Conservation (phyloP, 257 asterid species). For the Forsythia viridissima region DNA sequence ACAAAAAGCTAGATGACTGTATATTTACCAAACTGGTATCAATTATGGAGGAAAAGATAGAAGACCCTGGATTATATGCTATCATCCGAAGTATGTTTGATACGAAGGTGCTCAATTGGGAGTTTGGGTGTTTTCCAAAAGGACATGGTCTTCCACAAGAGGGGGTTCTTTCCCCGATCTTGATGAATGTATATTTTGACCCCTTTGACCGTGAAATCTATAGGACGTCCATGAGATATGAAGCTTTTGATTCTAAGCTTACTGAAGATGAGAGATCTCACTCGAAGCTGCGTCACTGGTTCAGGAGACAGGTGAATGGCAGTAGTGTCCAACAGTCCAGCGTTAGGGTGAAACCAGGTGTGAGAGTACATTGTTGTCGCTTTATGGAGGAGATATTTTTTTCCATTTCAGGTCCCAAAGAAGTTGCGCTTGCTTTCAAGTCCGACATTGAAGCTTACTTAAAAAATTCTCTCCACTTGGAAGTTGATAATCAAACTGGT, state of each 20-base stretch:
- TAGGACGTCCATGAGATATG: conserved; percentile 80
- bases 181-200: conserved; percentile 86
- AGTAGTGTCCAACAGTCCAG: conserved; percentile 22
- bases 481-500: conserved; percentile 42
- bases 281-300: conserved; percentile 85
- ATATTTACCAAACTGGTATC: conserved; percentile 57
- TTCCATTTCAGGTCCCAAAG: conserved; percentile 75
- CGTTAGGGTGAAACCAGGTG: conserved; percentile 38
- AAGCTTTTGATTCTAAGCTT: conserved; percentile 42
- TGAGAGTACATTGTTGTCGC: conserved; percentile 76
- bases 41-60: conserved; percentile 64
- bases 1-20: conserved; percentile 48
- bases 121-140: conserved; percentile 87
- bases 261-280: conserved; percentile 39
- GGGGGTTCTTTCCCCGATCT: conserved; percentile 85
- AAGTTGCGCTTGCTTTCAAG: conserved; percentile 59
- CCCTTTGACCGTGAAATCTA: conserved; percentile 74
- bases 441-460: conserved; percentile 59
- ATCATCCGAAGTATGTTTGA: conserved; percentile 59
- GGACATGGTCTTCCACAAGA: conserved; percentile 99
- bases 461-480: conserved; percentile 61
- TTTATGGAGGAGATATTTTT: conserved; percentile 88
- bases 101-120: conserved; percentile 66
- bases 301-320: conserved; percentile 77
- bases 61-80: conserved; percentile 55